phyloP scores from a whole-genome alignment of 495 filamentous ascomycete species.

The Friedmanniomyces endolithicus region DNA sequence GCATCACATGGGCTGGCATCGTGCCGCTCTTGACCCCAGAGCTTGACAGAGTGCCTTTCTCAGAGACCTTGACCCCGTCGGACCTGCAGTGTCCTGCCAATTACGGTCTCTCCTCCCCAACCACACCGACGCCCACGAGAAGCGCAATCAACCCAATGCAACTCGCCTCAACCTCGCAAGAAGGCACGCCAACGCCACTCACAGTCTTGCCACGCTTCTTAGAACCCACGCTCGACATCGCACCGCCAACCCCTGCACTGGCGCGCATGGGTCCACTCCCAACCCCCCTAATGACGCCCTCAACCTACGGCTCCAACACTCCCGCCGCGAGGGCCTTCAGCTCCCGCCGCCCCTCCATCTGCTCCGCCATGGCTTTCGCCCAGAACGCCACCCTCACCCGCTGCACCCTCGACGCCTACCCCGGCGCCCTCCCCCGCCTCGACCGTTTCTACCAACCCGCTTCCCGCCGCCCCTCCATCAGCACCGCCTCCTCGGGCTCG shows the following conservation, averaged over 20 bases:
- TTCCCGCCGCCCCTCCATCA: constrained; percentile 48
- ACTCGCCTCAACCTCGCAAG: constrained; percentile 21
- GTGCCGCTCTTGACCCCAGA: constrained; percentile 70
- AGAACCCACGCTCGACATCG: constrained; percentile 26
- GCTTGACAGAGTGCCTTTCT: constrained; percentile 43
- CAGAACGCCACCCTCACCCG: constrained; percentile 43
- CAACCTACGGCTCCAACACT: constrained; percentile 60
- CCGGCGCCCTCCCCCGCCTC: background rate
- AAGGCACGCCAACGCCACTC: constrained; percentile 29
- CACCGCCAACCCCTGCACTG: constrained; percentile 33
- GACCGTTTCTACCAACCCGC: background rate
- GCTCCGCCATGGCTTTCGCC: constrained; percentile 65
- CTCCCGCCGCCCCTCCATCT: constrained; percentile 54
- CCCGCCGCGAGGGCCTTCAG: constrained; percentile 73
- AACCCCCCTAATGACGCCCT: constrained; percentile 72
- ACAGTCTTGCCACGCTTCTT: constrained; percentile 26
- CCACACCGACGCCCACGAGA: constrained; percentile 9
- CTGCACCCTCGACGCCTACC: constrained; percentile 11
- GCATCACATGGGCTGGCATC: constrained; percentile 55
- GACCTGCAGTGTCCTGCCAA: constrained; percentile 2
- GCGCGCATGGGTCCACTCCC: constrained; percentile 56
- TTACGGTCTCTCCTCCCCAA: constrained; percentile 6
- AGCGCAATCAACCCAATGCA: background rate
- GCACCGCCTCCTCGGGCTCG: constrained; percentile 61
- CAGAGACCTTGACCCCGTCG: background rate